phyloP scores from a whole-genome alignment of 2,329 filamentous ascomycete genomes.

The Aureobasidium sp. region DNA sequence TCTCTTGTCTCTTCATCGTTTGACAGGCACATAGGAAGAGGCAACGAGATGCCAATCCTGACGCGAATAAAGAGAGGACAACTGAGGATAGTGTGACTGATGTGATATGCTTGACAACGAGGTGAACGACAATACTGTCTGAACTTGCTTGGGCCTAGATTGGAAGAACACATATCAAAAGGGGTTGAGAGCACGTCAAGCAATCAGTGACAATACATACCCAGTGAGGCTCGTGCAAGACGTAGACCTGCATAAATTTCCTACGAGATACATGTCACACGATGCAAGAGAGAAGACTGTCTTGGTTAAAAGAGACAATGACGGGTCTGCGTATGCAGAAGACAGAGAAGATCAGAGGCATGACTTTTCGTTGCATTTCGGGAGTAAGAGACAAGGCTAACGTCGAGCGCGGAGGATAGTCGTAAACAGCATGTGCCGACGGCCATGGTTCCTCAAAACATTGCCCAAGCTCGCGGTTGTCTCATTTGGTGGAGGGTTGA shows the following conservation, averaged over 20 bases:
- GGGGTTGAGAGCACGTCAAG: too few relatives aligned
- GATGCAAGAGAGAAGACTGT: not conserved
- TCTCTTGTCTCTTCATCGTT: too few relatives aligned
- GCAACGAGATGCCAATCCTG: too few relatives aligned
- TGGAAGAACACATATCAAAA: too few relatives aligned
- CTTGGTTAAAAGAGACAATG: not conserved
- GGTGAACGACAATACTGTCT: too few relatives aligned
- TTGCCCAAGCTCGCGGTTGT: not conserved
- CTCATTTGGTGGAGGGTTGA: not conserved
- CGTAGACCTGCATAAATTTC: not conserved
- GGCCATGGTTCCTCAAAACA: not conserved
- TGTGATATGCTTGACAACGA: too few relatives aligned
- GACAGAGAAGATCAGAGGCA: not conserved
- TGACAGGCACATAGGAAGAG: too few relatives aligned
- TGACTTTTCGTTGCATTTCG: conserved; percentile 2
- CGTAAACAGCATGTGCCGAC: not conserved
- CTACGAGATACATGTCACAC: not conserved
- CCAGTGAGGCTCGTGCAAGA: not conserved
- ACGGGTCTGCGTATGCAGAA: not conserved
- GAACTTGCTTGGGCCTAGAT: too few relatives aligned
- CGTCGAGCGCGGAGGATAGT: not conserved
- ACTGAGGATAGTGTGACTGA: too few relatives aligned
- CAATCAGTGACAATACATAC: not conserved
- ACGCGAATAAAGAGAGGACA: too few relatives aligned
- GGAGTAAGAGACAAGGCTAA: not conserved